Evolutionary conservation across 2,329 filamentous ascomycete species (phyloP).

Genomic region (Simplicillium sp.): DNA sequence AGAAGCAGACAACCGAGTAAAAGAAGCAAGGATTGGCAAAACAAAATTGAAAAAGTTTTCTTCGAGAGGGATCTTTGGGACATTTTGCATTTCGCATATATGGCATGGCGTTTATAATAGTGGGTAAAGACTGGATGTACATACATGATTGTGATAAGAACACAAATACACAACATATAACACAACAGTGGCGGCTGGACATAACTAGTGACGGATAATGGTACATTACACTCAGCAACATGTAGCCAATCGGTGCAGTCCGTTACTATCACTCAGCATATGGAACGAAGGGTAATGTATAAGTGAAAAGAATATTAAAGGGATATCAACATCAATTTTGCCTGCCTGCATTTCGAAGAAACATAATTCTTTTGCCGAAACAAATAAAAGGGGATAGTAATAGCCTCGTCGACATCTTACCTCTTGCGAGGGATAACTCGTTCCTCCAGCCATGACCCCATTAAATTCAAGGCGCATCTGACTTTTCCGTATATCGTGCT

Average conservation of each 20-base stretch:
- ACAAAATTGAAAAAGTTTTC: background rate
- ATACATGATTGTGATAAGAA: too few species aligned
- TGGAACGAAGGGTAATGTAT: too few species aligned
- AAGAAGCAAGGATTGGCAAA: background rate
- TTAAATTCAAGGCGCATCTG: background rate
- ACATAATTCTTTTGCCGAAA: slow-evolving; percentile 2
- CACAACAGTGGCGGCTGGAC: too few species aligned
- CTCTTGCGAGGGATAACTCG: background rate
- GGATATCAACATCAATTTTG: slow-evolving; percentile 22
- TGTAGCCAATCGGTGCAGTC: too few species aligned
- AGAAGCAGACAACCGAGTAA: slow-evolving; percentile 18
- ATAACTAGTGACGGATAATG: too few species aligned
- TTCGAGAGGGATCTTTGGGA: slow-evolving; percentile 1
- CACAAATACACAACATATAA: too few species aligned
- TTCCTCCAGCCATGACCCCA: background rate
- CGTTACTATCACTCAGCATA: too few species aligned
- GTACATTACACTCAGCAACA: too few species aligned
- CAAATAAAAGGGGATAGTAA: slow-evolving; percentile 3
- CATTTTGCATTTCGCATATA: too few species aligned
- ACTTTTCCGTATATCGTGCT: too few species aligned
- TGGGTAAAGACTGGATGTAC: background rate
- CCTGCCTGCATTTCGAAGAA: slow-evolving; percentile 15
- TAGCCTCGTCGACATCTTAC: slow-evolving; percentile 7
- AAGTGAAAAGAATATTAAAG: slow-evolving; percentile 1
- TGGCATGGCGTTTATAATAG: slow-evolving; percentile 1